Conservation (phyloP, 1,284 basidiomycete species). For the Boletus semigastroideus region DNA sequence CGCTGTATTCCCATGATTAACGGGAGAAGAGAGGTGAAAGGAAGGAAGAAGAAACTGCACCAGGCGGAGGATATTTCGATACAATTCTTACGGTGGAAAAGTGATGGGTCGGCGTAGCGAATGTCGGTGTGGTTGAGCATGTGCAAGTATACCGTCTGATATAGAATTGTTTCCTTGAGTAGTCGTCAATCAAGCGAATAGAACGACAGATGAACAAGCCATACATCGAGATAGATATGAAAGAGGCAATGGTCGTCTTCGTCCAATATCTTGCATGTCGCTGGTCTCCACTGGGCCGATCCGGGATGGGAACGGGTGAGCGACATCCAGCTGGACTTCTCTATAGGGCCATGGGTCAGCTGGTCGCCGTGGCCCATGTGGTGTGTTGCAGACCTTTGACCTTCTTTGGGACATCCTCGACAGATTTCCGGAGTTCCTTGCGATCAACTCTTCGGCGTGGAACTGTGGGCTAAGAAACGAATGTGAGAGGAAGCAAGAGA, state of each 20-base stretch:
- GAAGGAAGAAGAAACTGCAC: conserved; percentile 37
- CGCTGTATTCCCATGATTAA: conserved; percentile 38
- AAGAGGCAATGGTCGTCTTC: conserved; percentile 65
- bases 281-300: conserved; percentile 65
- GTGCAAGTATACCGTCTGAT: conserved; percentile 71
- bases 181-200: conserved; percentile 9
- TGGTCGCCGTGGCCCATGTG: not conserved
- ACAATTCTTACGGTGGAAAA: conserved; percentile 71
- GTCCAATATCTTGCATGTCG: conserved; percentile 66
- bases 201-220: conserved; percentile 22
- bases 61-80: conserved; percentile 63
- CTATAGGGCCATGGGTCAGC: conserved; percentile 26
- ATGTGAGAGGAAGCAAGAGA: conserved; percentile 1
- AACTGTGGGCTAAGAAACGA: conserved; percentile 29
- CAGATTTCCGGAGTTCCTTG: conserved; percentile 45
- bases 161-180: conserved; percentile 63
- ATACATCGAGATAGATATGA: conserved; percentile 72
- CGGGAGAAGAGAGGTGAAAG: conserved; percentile 1
- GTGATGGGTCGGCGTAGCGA: conserved; percentile 63
- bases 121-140: conserved; percentile 73
- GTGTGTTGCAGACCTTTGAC: conserved; percentile 52
- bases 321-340: conserved; percentile 72
- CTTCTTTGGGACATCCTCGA: conserved; percentile 30
- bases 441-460: conserved; percentile 56
- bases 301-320: conserved; percentile 50